Percentiles rank a stretch among this genome's conserved stretches.
These are phyloP conservation scores for Gastrolobium villosum DNA, from an alignment of 306 rosid genomes.

Conservation along the genomic window DNA sequence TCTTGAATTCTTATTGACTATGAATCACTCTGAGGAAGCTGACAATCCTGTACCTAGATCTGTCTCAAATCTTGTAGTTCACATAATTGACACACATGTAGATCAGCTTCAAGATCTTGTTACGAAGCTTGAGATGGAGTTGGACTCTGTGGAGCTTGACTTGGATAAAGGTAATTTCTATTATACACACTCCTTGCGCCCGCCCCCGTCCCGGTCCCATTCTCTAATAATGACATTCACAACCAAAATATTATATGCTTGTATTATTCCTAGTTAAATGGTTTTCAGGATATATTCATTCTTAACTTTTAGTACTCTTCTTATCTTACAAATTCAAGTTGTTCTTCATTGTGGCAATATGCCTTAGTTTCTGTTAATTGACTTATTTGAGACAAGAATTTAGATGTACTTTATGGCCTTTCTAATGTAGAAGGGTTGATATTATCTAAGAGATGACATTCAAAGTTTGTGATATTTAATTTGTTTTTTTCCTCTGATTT, in stretches of 20 bases:
- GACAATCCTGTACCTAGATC: conserved; percentile 95
- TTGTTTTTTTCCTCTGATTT: conserved; percentile 29
- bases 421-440: conserved; percentile 26
- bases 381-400: background rate
- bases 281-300: background rate
- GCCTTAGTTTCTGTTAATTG: conserved; percentile 13
- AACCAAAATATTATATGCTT: conserved; percentile 2
- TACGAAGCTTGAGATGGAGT: conserved; percentile 92
- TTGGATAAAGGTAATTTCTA: conserved; percentile 79
- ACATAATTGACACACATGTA: conserved; percentile 88
- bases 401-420: conserved; percentile 8
- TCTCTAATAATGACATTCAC: background rate
- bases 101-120: conserved; percentile 97
- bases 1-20: conserved; percentile 90
- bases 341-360: conserved; percentile 22
- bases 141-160: conserved; percentile 88
- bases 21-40: conserved; percentile 98
- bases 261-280: conserved; percentile 14
- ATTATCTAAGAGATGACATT: conserved; percentile 14
- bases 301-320: conserved; percentile 6
- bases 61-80: conserved; percentile 85
- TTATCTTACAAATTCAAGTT: conserved; percentile 1
- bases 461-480: conserved; percentile 22
- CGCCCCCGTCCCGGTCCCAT: background rate
- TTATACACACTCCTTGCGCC: conserved; percentile 11